These are phyloP conservation scores for Polytrichum commune DNA, from an alignment of 225 moss, liverwort and hornwort genomes.

Conservation along the genomic window DNA sequence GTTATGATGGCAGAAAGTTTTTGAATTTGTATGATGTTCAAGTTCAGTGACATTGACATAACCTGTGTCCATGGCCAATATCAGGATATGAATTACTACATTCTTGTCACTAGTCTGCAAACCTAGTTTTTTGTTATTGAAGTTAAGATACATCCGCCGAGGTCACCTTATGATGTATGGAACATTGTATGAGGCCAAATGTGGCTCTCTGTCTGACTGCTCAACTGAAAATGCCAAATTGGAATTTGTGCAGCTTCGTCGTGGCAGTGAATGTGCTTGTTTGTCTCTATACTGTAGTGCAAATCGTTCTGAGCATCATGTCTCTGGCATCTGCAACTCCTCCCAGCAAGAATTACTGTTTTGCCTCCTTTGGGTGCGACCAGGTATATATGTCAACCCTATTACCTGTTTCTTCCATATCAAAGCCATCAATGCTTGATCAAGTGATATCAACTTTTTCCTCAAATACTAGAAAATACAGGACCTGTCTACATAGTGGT, in stretches of 20 bases:
- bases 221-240: background rate
- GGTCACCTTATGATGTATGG: background rate
- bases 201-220: no score
- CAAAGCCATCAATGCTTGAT: no score
- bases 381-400: constrained; percentile 19
- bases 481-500: no score
- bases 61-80: no score
- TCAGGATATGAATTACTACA: no score
- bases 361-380: constrained; percentile 41
- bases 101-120: no score
- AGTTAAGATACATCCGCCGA: background rate
- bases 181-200: background rate
- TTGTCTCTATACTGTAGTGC: constrained; percentile 34
- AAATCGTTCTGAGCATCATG: constrained; percentile 34
- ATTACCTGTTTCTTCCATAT: background rate
- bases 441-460: no score
- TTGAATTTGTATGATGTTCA: no score
- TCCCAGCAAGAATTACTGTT: constrained; percentile 32
- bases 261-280: constrained; percentile 50
- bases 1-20: no score
- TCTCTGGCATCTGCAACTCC: constrained; percentile 33
- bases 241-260: constrained; percentile 34
- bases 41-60: no score
- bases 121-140: background rate
- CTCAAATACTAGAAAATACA: no score